Base-by-base conservation (phyloP, 495 filamentous ascomycete genomes). In the Sordaria brevicollis region DNA sequence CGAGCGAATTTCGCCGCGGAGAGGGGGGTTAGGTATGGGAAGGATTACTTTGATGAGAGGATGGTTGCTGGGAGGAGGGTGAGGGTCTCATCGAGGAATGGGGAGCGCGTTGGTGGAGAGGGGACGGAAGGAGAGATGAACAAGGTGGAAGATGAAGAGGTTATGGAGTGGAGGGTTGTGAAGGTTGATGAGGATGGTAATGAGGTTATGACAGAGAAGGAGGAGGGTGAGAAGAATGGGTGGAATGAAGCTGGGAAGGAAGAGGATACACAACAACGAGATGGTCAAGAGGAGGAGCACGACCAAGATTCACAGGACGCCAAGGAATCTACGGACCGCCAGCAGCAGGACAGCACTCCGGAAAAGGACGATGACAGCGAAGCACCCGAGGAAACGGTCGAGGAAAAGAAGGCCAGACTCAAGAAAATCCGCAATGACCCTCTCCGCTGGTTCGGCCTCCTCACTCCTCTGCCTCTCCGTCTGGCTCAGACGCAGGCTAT, bases 1-100 rank as follows among this genome's bases (percentile, higher is more conserved):
- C 86, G 89, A 68, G 90, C 91, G 57, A 92, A 92, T 77, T 92
- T 91, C 79, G 82, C 85, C 21, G 89, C 87, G 62, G 82, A 86
- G 54, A 84, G 88, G 11, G 89, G 89, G 10, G 75, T 87, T 66
- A 81, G 71, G 86, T 92, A 89, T 77, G 90, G 89, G 29, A 81
- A 81, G 66, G 89, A 91, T 70, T 86, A 86, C 76, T 93, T 90
- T 75, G 90, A 92, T 78, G 86, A 86, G 71, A 83, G 90, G 66
- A 92, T 92, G 90, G 87, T 89, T 71, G 89, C 91, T 1, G 74
- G 77, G 62, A 81, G 83, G 75, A 78, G 71, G 70, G 54, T 85
- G 11, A 36, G 21, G 3, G 71, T 82, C 19, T 25, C 3, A 5
- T 0, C 15, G 15, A 39, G 11, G 37, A 13, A 15, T 1, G 11